Base-by-base conservation (phyloP, 2,329 filamentous ascomycete species). In the Onygenales sp. region DNA sequence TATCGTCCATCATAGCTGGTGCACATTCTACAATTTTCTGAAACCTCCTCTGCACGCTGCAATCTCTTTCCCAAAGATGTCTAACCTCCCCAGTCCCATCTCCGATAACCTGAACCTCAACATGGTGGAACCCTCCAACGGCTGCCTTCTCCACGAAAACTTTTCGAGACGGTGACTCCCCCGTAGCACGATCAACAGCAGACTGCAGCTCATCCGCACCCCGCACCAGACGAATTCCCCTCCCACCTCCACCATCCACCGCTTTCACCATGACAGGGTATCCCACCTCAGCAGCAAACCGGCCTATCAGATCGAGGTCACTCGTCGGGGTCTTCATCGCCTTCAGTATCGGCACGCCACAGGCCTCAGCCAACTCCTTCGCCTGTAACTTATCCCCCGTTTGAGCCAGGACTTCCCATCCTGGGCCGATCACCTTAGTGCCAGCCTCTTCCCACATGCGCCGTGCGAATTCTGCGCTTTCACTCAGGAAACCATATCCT, bases 131-230 rank as follows among this genome's bases (percentile, higher is more conserved):
- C 0, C 80, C 81, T 57, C 81, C 74, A 0, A 84, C 69, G 0
- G 72, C 87, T 69, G 72, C 87, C 75, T 78, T 81, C 60, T 84
- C 81, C 0, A 77, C 76, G 59, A 83, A 84, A 0, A 83, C 73
- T 31, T 75, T 75, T 48, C 72, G 73, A 2, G 78, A 81, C 0
- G 81, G 80, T 51, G 79, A 83, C 62, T 84, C 81, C 45, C 77
- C 75, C 5, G 78, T 72, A 3, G 79, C 78, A 55, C 79, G 69
- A 46, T 72, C 74, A 2, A 79, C 70, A 6, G 72, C 66, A 31
- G 70, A 69, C 21, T 74, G 66, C 5, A 83, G 65, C 5, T 76
- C 72, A 0, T 66, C 64, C 39, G 72, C 66, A 21, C 63, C 61
- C 1, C 66, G 66, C 6, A 83, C 75, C 0, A 83, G 67, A 5